Base-by-base conservation (phyloP, 2,329 filamentous ascomycete genomes). In the Stachybotrys echinatus region DNA sequence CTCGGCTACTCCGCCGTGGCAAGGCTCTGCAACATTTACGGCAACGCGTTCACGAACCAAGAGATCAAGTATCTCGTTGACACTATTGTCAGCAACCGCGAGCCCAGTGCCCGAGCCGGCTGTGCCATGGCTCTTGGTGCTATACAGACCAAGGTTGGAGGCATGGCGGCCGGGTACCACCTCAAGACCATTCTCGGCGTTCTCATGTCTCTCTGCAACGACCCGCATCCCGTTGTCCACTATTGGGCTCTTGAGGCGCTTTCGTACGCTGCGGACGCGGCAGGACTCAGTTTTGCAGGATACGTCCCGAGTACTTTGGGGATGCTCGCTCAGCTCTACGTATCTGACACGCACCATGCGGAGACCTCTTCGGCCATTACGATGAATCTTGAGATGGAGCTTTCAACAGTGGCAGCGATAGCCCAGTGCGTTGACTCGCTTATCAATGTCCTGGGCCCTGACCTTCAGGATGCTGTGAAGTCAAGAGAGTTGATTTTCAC, bases 141-240 rank as follows among this genome's bases (percentile, higher is more conserved):
- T 50, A 97, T 99, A 47, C 92, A 99, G 69, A 88, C 90, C 18
- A 91, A 96, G 65, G 88, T 99, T 31, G 95, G 94, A 50, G 92
- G 94, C 50, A 97, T 99, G 92, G 94, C 94, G 48, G 94, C 94
- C 49, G 91, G 92, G 4, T 91, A 94, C 60, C 94, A 99, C 65
- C 77, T 99, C 47, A 97, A 97, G 73, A 96, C 91, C 2, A 96
- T 99, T 46, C 80, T 96, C n/a, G 88, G 92, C 18, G 95, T 99
- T 38, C 74, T 99, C n/a, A 95, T 97, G 88, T 97, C 94, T 7
- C 78, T 99, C 10, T 92, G 91, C 66, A 96, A 92, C 58, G 94
- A 99, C 62, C 89, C 92, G 19, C 94, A 99, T 65, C 92, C 94
- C 0, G 85, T 89, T 1, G 94, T 99, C 8, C 94, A 99, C 67